A percentile compares a stretch with the other conserved stretches of the same genome.
Conservation (phyloP, 2,329 filamentous ascomycete genomes). For the Fusarium mangiferae region DNA sequence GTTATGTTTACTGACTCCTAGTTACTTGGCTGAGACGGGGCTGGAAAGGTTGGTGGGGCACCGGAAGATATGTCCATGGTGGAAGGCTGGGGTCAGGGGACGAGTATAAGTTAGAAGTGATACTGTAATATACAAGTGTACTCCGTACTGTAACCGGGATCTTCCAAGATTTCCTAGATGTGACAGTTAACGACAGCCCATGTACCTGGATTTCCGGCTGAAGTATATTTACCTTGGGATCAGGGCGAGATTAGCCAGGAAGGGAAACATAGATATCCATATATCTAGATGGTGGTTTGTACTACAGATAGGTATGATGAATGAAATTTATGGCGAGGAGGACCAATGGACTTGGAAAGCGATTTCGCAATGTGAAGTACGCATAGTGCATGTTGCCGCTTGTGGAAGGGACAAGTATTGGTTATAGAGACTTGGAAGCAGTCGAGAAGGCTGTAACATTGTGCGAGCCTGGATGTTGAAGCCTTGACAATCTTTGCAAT, state of each 20-base stretch:
- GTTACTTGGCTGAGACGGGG: not conserved
- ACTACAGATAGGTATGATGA: not conserved
- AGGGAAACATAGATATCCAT: not conserved
- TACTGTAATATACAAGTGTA: not conserved
- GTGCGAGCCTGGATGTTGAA: not conserved
- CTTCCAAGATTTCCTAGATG: not conserved
- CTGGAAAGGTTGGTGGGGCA: conserved; percentile 17
- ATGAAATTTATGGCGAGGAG: not conserved
- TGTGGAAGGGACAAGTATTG: not conserved
- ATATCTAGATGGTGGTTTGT: not conserved
- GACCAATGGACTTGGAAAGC: not conserved
- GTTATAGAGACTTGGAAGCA: not conserved
- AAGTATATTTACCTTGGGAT: not conserved
- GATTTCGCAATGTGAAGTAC: not conserved
- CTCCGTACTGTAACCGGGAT: not conserved
- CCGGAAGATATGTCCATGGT: conserved; percentile 20
- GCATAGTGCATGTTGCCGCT: not conserved
- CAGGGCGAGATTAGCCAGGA: not conserved
- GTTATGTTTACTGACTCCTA: not conserved
- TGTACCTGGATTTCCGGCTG: conserved; percentile 25
- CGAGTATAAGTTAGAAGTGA: not conserved
- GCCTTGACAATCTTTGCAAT: not conserved
- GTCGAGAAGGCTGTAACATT: not conserved
- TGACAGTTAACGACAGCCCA: conserved; percentile 20
- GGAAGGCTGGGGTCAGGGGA: not conserved